A percentile compares a stretch with the other conserved stretches of the same genome.
phyloP scores from a whole-genome alignment of 768 basidiomycete species.

The Lactarius quietus region DNA sequence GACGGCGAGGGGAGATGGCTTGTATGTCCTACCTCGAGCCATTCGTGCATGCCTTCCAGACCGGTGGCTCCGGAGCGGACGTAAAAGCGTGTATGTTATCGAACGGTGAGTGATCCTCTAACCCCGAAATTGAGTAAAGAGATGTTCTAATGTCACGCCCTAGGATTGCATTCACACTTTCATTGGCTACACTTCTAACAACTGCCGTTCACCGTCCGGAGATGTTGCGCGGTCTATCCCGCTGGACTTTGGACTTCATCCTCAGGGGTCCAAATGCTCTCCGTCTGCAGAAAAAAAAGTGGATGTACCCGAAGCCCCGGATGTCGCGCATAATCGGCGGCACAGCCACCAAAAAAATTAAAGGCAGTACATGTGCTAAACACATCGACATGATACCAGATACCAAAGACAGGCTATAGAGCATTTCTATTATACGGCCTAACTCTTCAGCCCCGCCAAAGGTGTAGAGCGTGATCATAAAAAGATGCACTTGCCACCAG shows the following conservation, averaged over 20 bases:
- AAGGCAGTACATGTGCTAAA: neutral
- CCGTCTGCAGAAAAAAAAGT: constrained; percentile 38
- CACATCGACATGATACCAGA: neutral
- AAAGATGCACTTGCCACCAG: constrained; percentile 89
- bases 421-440: neutral
- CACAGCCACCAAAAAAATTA: constrained; percentile 4
- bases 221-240: constrained; percentile 65
- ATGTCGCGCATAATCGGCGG: constrained; percentile 18
- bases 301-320: constrained; percentile 23
- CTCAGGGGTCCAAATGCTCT: constrained; percentile 55
- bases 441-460: constrained; percentile 65
- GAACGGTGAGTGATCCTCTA: constrained; percentile 49
- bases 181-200: constrained; percentile 63
- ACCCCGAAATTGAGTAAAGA: neutral
- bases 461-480: constrained; percentile 81
- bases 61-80: constrained; percentile 46
- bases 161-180: constrained; percentile 58
- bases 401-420: constrained; percentile 8
- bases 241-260: constrained; percentile 67
- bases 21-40: constrained; percentile 74
- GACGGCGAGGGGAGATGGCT: constrained; percentile 72
- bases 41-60: constrained; percentile 60
- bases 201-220: constrained; percentile 58
- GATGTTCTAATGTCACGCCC: constrained; percentile 1
- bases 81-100: constrained; percentile 37